Conservation (phyloP, 805 yeast genomes). For the Helenozyma rhizophorensis region DNA sequence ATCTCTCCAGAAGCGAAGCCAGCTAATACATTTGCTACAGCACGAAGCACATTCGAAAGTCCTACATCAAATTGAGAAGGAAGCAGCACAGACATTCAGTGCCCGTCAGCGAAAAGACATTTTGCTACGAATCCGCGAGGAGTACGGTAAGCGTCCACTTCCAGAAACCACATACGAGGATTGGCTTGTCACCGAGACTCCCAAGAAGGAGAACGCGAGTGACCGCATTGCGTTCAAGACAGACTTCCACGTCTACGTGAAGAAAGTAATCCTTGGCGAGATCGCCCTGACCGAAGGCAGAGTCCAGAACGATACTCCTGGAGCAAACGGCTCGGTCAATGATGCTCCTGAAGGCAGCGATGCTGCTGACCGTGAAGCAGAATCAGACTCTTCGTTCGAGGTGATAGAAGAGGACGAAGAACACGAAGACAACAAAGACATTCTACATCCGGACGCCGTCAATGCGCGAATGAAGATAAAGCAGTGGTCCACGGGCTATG, state of each 20-base stretch:
- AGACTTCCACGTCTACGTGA: conserved; percentile 1
- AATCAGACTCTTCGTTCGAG: too few relatives aligned
- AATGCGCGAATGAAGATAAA: conserved; percentile 5
- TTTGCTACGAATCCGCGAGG: conserved; percentile 13
- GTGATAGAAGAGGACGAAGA: conserved; percentile 1
- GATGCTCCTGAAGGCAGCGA: too few relatives aligned
- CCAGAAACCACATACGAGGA: conserved; percentile 15
- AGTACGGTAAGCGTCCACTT: conserved; percentile 5
- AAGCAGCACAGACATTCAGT: conserved; percentile 8
- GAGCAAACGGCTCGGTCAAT: too few relatives aligned
- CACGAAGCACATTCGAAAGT: conserved; percentile 3
- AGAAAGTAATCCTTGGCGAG: not conserved
- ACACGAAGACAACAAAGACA: not conserved
- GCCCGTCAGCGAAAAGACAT: conserved; percentile 10
- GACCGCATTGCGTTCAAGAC: not conserved
- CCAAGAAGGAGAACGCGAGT: not conserved
- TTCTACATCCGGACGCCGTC: not conserved
- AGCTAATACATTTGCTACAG: conserved; percentile 6
- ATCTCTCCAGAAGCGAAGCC: conserved; percentile 4
- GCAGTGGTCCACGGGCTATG: conserved; percentile 5
- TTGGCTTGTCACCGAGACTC: conserved; percentile 6
- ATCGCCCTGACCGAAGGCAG: too few relatives aligned
- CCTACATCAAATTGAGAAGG: conserved; percentile 4
- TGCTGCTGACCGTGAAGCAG: too few relatives aligned
- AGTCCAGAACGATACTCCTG: too few relatives aligned